phyloP scores from a whole-genome alignment of 2,329 filamentous ascomycete species.

The Paraconiothyrium sp. region DNA sequence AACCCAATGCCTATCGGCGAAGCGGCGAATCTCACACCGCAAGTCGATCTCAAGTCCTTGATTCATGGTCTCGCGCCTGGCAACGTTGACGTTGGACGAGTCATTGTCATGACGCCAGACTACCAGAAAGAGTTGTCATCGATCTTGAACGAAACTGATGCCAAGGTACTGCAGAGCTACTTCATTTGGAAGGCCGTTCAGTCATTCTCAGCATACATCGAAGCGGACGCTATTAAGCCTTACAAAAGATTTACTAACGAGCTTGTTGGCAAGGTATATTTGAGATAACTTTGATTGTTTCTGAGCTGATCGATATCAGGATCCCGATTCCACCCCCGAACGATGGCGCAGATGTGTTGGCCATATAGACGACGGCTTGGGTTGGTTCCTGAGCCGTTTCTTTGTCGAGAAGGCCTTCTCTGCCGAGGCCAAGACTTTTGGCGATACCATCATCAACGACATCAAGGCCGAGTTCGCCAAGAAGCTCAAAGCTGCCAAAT shows the following conservation, averaged over 20 bases:
- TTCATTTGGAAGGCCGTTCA: constrained; percentile 66
- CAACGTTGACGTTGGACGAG: constrained; percentile 58
- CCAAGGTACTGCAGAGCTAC: constrained; percentile 2
- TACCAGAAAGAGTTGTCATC: constrained; percentile 66
- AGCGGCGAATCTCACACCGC: constrained; percentile 62
- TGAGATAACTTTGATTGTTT: constrained; percentile 28
- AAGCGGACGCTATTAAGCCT: constrained; percentile 68
- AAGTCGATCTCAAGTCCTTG: constrained; percentile 62
- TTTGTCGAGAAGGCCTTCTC: constrained; percentile 73
- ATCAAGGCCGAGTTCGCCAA: constrained; percentile 71
- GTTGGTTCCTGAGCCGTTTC: constrained; percentile 74
- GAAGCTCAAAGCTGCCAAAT: constrained; percentile 64
- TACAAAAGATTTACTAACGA: constrained; percentile 69
- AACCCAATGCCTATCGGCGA: constrained; percentile 67
- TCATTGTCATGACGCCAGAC: constrained; percentile 67
- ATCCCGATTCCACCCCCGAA: constrained; percentile 68
- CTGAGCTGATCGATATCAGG: constrained; percentile 62
- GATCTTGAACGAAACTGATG: constrained; percentile 53
- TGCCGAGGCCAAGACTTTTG: constrained; percentile 68
- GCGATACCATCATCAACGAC: constrained; percentile 71
- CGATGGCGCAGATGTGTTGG: constrained; percentile 70
- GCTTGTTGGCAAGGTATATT: constrained; percentile 62
- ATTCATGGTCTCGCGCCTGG: constrained; percentile 62
- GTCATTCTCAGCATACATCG: constrained; percentile 61
- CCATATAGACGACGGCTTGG: constrained; percentile 64